Base-by-base conservation (phyloP, 306 rosid species). In the Cucurbita pepo region DNA sequence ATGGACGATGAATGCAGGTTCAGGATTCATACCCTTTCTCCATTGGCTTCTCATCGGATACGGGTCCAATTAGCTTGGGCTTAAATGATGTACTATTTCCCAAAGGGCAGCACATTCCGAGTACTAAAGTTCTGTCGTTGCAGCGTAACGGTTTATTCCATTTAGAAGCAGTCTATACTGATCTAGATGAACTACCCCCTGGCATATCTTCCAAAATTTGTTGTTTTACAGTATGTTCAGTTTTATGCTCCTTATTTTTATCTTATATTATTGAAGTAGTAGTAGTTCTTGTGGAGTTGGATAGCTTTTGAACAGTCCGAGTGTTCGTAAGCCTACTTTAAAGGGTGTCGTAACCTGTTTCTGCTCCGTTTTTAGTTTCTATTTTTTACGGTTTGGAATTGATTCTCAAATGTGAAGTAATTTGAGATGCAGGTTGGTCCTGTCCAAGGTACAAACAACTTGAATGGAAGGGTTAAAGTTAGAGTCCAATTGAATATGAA, bases 11-110 rank as follows among this genome's bases (percentile, higher is more conserved):
- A 15, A 21, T 9, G 64, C 87, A 91, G 99, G 97, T 95, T 76
- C 88, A 84, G 84, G 99, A 95, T 82, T 75, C 84, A 59, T 76
- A 79, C 80, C 92, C 99, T 19, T 91, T 89, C 82, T 86, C 96
- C 36, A 84, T 81, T 69, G 90, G 97, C 62, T 79, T 89, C 79
- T 74, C 79, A 59, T 81, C 81, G 72, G 90, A 81, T 77, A 86
- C 62, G 73, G 85, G 84, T 80, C 85, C 91, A 82, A 71, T 85
- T 75, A 65, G 79, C 65, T 72, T 80, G 19, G 83, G 78, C 43
- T 51, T 87, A 76, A 82, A 88, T 78, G 80, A 82, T 58, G 77
- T 86, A 40, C 75, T 95, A 80, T 88, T 95, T 75, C 90, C 86
- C 1, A 86, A 79, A 85, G 91, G 97, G 70, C 91, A 91, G 73